Evolutionary conservation across 2,329 filamentous ascomycete genomes (phyloP), one percentile per base, ranked within the genome.

Genomic region (Aspergillus melleus): DNA sequence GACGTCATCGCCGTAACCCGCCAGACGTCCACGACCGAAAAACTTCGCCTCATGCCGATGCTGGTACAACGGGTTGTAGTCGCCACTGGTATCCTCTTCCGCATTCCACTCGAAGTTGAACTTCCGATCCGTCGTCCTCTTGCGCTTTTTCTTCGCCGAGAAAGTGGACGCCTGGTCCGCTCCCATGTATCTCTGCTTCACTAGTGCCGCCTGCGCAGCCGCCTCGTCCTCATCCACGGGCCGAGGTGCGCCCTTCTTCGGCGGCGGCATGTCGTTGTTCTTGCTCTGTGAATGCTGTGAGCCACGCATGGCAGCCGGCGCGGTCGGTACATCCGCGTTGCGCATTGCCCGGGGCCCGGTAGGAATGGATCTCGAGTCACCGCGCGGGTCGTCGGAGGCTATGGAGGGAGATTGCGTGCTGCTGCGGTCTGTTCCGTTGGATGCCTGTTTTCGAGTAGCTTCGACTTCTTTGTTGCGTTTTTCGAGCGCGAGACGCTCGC

Each of bases 41-140:
- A 92, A 89, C 60, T 85, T 87, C 4, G 86, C 84, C 63, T 90
- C 86, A 3, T 86, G 82, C 44, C 86, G 83, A 26, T 87, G 80
- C 54, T 89, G 84, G 74, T 96, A 96, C 44, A 95, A 83, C 0
- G 91, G 90, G 68, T 96, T 93, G 72, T 92, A 90, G 67, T 91
- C 89, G 2, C 82, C 85, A 65, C 89, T 94, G 0, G 95, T 99
- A 75, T 99, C 95, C 72, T 99, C 95, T 62, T 96, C 91, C 1
- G 87, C 85, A 68, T 96, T 96, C 95, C 95, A 99, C 69, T 96
- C 95, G 70, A 99, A 99, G 70, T 97, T 99, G 81, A 99, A 99
- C 75, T 99, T 98, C 77, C 93, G 92, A 72, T 96, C 94, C 1
- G 91, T 95, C 1, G 92, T 96, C 62, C 94, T 85, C 79, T 91